Conservation (phyloP, 1,139 yeast genomes). For the Suhomyces terraborum region DNA sequence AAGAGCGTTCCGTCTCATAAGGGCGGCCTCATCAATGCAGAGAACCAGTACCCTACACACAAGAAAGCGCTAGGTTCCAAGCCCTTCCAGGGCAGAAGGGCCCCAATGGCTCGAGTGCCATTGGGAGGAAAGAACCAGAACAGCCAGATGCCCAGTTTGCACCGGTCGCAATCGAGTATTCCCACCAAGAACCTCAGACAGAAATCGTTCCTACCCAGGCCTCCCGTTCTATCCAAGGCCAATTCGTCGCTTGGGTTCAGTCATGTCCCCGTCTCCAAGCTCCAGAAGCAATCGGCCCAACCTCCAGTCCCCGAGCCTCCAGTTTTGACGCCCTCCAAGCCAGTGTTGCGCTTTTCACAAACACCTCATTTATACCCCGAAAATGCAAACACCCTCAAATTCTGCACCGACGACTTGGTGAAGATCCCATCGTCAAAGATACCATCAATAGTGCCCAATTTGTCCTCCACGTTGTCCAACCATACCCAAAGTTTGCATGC, state of each 20-base stretch:
- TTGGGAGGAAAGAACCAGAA: constrained; percentile 54
- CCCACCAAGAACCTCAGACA: constrained; percentile 8
- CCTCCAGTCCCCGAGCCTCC: background rate
- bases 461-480: constrained; percentile 9
- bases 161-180: constrained; percentile 37
- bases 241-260: constrained; percentile 44
- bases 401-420: constrained; percentile 5
- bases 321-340: background rate
- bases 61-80: constrained; percentile 10
- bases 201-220: constrained; percentile 18
- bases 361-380: constrained; percentile 2
- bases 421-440: constrained; percentile 2
- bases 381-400: background rate
- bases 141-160: constrained; percentile 30
- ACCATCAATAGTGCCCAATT: constrained; percentile 1
- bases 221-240: constrained; percentile 37
- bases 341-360: background rate
- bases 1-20: constrained; percentile 9
- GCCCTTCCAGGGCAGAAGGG: constrained; percentile 8
- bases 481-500: constrained; percentile 28
- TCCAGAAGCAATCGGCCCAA: background rate
- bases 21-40: constrained; percentile 6
- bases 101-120: constrained; percentile 37
- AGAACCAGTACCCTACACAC: constrained; percentile 7
- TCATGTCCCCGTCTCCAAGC: constrained; percentile 14